Percentiles rank a stretch among this genome's conserved stretches.
Conservation (phyloP, 805 yeast species). For the Kuraishia hungarica region DNA sequence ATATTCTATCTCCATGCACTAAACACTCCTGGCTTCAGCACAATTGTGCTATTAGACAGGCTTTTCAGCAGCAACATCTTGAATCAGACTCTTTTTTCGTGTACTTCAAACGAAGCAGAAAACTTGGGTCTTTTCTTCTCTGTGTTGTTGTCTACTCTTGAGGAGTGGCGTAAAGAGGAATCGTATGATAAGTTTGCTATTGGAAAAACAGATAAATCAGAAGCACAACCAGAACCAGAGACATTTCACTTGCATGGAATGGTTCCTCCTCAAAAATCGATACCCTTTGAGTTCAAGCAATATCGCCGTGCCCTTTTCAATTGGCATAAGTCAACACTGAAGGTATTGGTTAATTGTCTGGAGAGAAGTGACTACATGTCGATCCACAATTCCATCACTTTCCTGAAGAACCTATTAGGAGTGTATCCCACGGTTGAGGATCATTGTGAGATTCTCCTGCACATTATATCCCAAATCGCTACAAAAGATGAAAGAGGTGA, state of each 20-base stretch:
- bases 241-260: conserved; percentile 7
- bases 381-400: conserved; percentile 70
- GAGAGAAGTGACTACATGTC: conserved; percentile 59
- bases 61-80: conserved; percentile 42
- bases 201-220: conserved; percentile 2
- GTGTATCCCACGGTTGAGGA: conserved; percentile 62
- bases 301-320: conserved; percentile 34
- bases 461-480: conserved; percentile 38
- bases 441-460: conserved; percentile 48
- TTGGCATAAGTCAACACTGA: conserved; percentile 46
- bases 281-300: conserved; percentile 20
- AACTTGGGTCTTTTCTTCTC: conserved; percentile 69
- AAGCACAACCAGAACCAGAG: conserved; percentile 10
- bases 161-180: conserved; percentile 30
- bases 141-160: conserved; percentile 40
- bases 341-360: conserved; percentile 34
- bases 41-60: conserved; percentile 31
- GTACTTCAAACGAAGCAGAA: conserved; percentile 73
- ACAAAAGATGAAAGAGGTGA: conserved; percentile 65
- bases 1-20: conserved; percentile 37
- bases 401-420: conserved; percentile 56
- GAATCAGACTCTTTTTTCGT: conserved; percentile 53
- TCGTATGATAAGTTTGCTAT: conserved; percentile 21
- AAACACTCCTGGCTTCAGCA: conserved; percentile 23
- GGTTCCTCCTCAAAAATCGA: conserved; percentile 12